Base-by-base conservation (phyloP, 2,329 filamentous ascomycete genomes). In the Corniculantispora saksenae region DNA sequence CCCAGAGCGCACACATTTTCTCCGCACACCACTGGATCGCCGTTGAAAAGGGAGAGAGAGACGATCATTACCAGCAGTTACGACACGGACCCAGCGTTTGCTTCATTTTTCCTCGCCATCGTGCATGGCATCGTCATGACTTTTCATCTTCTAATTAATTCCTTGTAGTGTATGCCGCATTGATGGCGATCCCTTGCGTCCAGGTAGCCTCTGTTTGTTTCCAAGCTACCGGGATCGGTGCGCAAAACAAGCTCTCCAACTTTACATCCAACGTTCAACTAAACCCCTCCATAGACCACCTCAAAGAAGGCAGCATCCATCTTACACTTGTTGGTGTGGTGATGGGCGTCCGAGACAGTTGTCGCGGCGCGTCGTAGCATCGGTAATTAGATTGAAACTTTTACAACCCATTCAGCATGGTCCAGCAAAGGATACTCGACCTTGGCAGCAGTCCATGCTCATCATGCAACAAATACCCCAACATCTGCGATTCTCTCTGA, bases 331-430 rank as follows among this genome's bases (percentile, higher is more conserved):
- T 29, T 32, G n/a, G 38, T 13, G 45, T n/a, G 5, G 38, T 32
- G 32, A 32, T 32, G 32, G 32, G 10, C 32, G 35, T n/a, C 48
- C 50, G 27, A 62, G 60, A 55, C 60, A 55, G n/a, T 61, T 43
- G 38, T 6, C n/a, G 45, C 43, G 45, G 9, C 21, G 32, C 38
- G 45, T 23, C 27, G 23, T 51, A 32, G 38, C 38, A 47, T 6
- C 51, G 25, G 60, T 38, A 62, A 62, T 55, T 55, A 54, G 38
- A 27, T 54, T 62, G 50, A 62, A 48, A 55, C 40, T 35, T 35
- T 23, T 38, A 47, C 48, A 61, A 19, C 38, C 32, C 48, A 32
- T 32, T 17, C 23, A 21, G 17, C 25, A 32, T 21, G 10, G 17
- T 10, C 13, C 6, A 32, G 35, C 23, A 25, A 21, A 17, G 43